Evolutionary conservation across 805 yeast genomes (phyloP), one percentile per base, ranked within the genome.

Genomic region (Ogataea salicorniae): DNA sequence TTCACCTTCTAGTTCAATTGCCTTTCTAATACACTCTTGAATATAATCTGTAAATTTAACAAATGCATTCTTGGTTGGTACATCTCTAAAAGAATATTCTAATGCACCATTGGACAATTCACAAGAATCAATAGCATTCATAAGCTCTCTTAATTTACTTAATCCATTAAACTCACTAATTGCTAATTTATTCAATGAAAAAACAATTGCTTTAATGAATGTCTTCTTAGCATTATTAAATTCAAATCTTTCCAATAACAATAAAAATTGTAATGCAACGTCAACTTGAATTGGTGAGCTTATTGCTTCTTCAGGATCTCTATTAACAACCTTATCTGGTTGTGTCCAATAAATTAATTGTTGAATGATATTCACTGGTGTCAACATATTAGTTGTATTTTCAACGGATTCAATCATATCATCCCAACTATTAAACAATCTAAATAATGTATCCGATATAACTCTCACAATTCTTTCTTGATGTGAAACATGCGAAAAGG

Each of bases 291-390:
- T 67, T 11, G 74, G 62, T 37, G 79, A 76, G n/a, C 57, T 57
- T 4, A 59, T 59, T 3, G 72, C 64, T 1, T 68, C 75, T 2
- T 68, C 77, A 6, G 71, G 70, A 1, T 71, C 55, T 38, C 69
- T 66, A 49, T 77, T 75, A 3, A 81, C 88, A 8, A 83, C 67
- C 52, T 81, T 78, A 39, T 70, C 67, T 6, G 96, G 95, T 61
- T 89, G 92, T 17, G 95, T 84, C 96, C 97, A 88, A 58, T 81
- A 80, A 22, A 85, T 70, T 41, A 92, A 65, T 57, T 87, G 95
- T 53, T 83, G 89, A 33, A 84, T 67, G 2, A 86, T 77, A 9
- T 71, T 70, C 13, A 74, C 67, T 0, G 88, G 84, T 5, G 69
- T 68, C 39, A 70, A 61, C 44, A 54, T 48, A 22, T 46, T 46